phyloP scores from a whole-genome alignment of 2,329 filamentous ascomycete species.

The Fusarium ramigenum region DNA sequence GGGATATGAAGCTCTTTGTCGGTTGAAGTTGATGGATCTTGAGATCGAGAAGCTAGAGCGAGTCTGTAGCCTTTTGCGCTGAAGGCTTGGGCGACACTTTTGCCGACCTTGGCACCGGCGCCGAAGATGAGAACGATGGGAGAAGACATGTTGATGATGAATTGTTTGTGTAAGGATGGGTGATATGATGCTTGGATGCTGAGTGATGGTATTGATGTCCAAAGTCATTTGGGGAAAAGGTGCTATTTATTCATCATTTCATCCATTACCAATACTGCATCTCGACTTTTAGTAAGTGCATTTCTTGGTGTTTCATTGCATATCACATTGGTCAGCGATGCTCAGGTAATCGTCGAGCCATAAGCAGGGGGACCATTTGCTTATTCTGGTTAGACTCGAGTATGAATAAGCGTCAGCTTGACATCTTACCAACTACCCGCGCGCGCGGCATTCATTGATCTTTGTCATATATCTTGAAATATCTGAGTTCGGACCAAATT shows the following conservation, averaged over 20 bases:
- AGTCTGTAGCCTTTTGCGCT: conserved; percentile 10
- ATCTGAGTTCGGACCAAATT: too few species aligned
- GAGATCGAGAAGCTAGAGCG: not conserved
- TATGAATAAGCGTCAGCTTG: not conserved
- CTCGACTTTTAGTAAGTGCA: not conserved
- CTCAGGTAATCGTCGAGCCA: not conserved
- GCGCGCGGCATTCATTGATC: not conserved
- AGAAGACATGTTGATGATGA: not conserved
- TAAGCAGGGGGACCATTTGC: not conserved
- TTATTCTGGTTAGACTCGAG: not conserved
- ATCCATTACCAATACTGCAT: not conserved
- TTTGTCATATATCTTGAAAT: too few species aligned
- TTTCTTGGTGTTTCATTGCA: not conserved
- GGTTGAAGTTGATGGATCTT: not conserved
- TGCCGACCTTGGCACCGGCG: conserved; percentile 12
- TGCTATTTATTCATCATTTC: not conserved
- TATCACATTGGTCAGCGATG: not conserved
- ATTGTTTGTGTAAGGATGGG: rapidly evolving
- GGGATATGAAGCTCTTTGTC: not conserved
- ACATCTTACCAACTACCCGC: too few species aligned
- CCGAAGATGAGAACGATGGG: conserved; percentile 10
- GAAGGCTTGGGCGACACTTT: conserved; percentile 11
- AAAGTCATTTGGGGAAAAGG: rapidly evolving
- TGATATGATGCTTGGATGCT: too few species aligned
- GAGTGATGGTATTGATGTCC: not conserved